Base-by-base conservation (phyloP, 2,329 filamentous ascomycete genomes). In the Sphaerostilbella broomeana region DNA sequence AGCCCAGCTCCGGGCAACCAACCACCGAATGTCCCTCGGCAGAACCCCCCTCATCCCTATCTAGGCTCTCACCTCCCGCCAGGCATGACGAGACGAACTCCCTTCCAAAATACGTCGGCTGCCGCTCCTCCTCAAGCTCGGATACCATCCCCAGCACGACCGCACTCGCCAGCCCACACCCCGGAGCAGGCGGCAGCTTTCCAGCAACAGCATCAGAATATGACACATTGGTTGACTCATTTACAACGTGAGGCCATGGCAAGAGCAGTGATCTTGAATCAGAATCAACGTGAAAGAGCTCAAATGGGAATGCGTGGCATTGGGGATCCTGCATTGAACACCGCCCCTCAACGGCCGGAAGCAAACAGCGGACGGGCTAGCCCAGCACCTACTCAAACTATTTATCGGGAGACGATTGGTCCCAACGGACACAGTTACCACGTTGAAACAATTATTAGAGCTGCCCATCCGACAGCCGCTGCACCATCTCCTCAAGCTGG, bases 201-300 rank as follows among this genome's bases (percentile, higher is more conserved):
- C 34, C 58, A 61, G 34, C 58, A 59, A n/a, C 58, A 67, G 22
- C 64, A 67, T 25, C 64, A 68, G 38, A 57, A 61, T 13, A 61
- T 69, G 57, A 61, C 61, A 16, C 63, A 65, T 30, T 69, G 70
- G 56, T 51, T 73, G 44, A 64, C 57, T 16, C 68, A 68, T 30
- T 52, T 71, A n/a, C 69, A 71, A 44, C 59, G 64, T 19, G 69
- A 73, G 37, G 65, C 65, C 6, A 60, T 60, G 52, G 59, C 59
- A 26, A 64, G 58, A 35, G 67, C 58, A 39, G n/a, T n/a, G 9
- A 58, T 63, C 35, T 58, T 60, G 38, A 65, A 59, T 26, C 68
- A 69, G 46, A 67, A 66, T 30, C 70, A 70, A 45, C 57, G 63
- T 34, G 58, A 56, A 20, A 56, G 67, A 38, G 62, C 63, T 34